Evolutionary conservation across 441 rosid species (phyloP), one percentile per base, ranked within the genome.

Genomic region (Adansonia madagascariensis): DNA sequence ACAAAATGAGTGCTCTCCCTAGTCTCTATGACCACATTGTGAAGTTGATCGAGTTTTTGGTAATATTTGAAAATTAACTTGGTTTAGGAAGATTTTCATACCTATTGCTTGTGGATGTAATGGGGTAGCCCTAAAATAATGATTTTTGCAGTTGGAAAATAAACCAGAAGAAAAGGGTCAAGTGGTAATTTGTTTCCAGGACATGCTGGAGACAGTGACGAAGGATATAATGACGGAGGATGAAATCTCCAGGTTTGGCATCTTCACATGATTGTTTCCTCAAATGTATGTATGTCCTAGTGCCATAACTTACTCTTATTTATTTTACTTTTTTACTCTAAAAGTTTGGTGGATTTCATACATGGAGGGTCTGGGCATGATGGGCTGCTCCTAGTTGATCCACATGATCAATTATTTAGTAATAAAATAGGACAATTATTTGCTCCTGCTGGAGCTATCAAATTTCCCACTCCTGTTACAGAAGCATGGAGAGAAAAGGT

Each of bases 401-500:
- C 88, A 82, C 88, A 90, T 52, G 78, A 89, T 85, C 98, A 91
- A 74, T 81, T 92, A 75, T 94, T 97, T 85, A 98, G 55, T 17
- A 9, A 43, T 35, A 71, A 35, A 71, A 71, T 71, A 39, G 75
- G 55, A 53, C 75, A 71, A 35, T 49, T 97, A 76, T 97, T 97
- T 84, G 99, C 99, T 75, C 87, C 98, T 64, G 73, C 82, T 66
- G 99, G 99, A 82, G 98, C 98, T 79, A 94, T 97, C 78, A 89
- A 50, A 31, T 97, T 93, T 83, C 98, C 99, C 4, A 84, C 77
- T 4, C 94, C 88, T 17, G 85, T 55, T 65, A 88, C 97, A 56
- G 98, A 94, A 88, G 98, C 98, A 73, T 97, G 99, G 99, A 90
- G 84, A 84, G 99, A 97, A 81, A 97, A 93, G 93, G 99, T 93